Conservation (phyloP, 2,329 filamentous ascomycete genomes). For the Colletotrichum sp. region DNA sequence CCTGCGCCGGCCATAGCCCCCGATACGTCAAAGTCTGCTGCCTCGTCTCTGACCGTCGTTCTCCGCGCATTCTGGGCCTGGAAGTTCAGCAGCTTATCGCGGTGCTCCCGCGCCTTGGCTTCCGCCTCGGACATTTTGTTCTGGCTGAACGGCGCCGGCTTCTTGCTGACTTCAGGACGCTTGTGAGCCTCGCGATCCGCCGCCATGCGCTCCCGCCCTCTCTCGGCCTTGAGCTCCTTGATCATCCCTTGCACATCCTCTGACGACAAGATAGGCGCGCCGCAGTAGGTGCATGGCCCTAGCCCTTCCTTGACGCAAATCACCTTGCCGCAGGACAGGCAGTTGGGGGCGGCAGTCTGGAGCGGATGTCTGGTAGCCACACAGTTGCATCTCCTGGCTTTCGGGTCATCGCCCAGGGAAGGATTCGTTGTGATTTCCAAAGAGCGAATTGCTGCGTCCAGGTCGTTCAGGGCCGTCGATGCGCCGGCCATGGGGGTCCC, state of each 20-base stretch:
- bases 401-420: constrained; percentile 60
- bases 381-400: constrained; percentile 79
- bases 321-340: constrained; percentile 90
- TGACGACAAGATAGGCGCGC: constrained; percentile 71
- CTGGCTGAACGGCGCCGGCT: constrained; percentile 64
- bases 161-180: constrained; percentile 67
- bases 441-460: constrained; percentile 82
- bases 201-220: constrained; percentile 85
- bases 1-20: constrained; percentile 46
- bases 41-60: constrained; percentile 87
- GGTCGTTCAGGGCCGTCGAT: constrained; percentile 72
- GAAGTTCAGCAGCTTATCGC: constrained; percentile 80
- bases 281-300: constrained; percentile 92
- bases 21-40: constrained; percentile 64
- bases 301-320: constrained; percentile 94
- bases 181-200: constrained; percentile 75
- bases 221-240: constrained; percentile 79
- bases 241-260: constrained; percentile 87
- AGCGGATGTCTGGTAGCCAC: constrained; percentile 88
- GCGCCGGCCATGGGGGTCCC: constrained; percentile 84
- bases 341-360: constrained; percentile 91
- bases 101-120: constrained; percentile 74
- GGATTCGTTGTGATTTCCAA: constrained; percentile 95
- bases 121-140: constrained; percentile 62
- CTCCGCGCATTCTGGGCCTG: constrained; percentile 85